phyloP scores from a whole-genome alignment of 306 rosid species.

The Prinsepia uniflora region DNA sequence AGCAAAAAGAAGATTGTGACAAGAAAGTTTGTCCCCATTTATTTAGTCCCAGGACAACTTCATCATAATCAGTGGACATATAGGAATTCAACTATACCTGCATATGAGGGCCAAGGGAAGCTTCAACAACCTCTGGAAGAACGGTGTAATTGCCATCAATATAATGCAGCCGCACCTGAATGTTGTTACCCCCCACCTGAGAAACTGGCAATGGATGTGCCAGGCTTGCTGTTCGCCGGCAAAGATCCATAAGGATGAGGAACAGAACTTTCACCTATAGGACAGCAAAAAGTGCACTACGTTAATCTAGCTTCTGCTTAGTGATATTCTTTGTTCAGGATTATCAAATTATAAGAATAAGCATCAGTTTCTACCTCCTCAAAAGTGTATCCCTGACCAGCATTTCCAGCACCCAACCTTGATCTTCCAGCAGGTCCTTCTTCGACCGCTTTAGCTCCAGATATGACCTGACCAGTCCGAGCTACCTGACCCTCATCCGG shows the following conservation, averaged over 20 bases:
- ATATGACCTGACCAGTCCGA: slow-evolving; percentile 54
- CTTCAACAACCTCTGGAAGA: slow-evolving; percentile 92
- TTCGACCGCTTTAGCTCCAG: slow-evolving; percentile 74
- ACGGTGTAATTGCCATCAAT: slow-evolving; percentile 92
- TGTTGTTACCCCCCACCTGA: slow-evolving; percentile 81
- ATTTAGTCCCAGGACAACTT: background rate
- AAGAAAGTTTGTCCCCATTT: slow-evolving; percentile 4
- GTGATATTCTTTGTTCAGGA: background rate
- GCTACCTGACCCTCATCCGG: slow-evolving; percentile 69
- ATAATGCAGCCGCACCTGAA: slow-evolving; percentile 90
- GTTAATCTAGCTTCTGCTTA: slow-evolving; percentile 10
- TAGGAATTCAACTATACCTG: slow-evolving; percentile 46
- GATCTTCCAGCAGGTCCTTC: slow-evolving; percentile 73
- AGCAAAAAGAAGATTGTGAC: background rate
- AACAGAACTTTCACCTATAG: slow-evolving; percentile 84
- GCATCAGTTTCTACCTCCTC: slow-evolving; percentile 63
- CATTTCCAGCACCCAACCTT: slow-evolving; percentile 88
- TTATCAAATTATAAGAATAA: background rate
- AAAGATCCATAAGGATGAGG: slow-evolving; percentile 82
- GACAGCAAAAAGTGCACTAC: slow-evolving; percentile 24
- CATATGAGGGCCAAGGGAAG: slow-evolving; percentile 91
- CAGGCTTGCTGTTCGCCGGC: slow-evolving; percentile 68
- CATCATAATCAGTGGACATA: slow-evolving; percentile 6
- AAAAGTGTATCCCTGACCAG: slow-evolving; percentile 97
- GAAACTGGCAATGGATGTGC: slow-evolving; percentile 87